Conservation (phyloP, 768 basidiomycete genomes). For the Amyloporia xantha region DNA sequence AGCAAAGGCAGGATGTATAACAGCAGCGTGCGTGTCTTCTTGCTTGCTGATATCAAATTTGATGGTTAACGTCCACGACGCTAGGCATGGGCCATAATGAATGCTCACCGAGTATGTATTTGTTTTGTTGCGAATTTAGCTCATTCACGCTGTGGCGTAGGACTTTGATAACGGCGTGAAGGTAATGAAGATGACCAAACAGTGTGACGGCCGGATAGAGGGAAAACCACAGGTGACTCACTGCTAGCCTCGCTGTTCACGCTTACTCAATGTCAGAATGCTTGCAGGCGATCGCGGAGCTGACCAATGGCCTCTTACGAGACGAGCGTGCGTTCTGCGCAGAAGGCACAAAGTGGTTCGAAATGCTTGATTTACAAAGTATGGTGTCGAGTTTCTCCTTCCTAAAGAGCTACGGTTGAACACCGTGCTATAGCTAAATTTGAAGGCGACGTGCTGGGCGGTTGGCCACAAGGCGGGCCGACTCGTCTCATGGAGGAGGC, state of each 20-base stretch:
- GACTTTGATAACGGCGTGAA: constrained; percentile 14
- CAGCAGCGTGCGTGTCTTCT: constrained; percentile 3
- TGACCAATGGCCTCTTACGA: constrained; percentile 34
- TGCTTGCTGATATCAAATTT: not conserved
- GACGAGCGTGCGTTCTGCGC: constrained; percentile 36
- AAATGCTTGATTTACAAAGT: constrained; percentile 34
- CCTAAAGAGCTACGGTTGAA: too few species aligned
- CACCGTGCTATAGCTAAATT: constrained; percentile 23
- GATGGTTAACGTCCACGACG: not conserved
- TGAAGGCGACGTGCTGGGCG: constrained; percentile 22
- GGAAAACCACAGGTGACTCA: not conserved
- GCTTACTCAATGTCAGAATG: too few species aligned
- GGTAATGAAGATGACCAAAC: constrained; percentile 9
- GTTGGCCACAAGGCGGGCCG: constrained; percentile 30
- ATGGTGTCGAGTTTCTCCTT: too few species aligned
- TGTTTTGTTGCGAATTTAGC: not conserved
- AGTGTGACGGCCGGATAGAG: not conserved
- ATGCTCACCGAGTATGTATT: constrained; percentile 8
- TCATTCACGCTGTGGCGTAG: constrained; percentile 4
- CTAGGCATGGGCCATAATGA: constrained; percentile 23
- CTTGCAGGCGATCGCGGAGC: constrained; percentile 23
- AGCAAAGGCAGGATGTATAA: constrained; percentile 3
- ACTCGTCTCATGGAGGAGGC: constrained; percentile 29
- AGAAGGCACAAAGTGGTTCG: constrained; percentile 23
- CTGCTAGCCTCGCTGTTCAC: too few species aligned